These are phyloP conservation scores for Ceratobasidium theobromae DNA, from an alignment of 1,284 basidiomycete species.

Conservation along the genomic window DNA sequence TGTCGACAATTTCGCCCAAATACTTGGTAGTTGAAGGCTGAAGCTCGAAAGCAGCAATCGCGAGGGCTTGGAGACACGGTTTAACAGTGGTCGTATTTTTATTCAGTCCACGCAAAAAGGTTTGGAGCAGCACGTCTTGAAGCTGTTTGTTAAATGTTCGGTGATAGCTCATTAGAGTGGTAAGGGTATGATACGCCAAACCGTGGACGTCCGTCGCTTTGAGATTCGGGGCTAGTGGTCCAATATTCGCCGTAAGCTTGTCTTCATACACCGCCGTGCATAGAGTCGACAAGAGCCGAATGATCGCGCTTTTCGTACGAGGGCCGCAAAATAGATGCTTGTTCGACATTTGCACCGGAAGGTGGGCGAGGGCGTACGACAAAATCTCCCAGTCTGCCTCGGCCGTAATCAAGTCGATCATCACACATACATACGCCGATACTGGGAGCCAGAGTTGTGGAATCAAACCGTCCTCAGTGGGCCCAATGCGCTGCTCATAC, in stretches of 20 bases:
- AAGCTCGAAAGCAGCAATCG: slow-evolving; percentile 88
- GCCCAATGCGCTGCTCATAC: slow-evolving; percentile 49
- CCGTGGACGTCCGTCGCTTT: slow-evolving; percentile 85
- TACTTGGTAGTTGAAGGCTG: slow-evolving; percentile 80
- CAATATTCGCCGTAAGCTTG: slow-evolving; percentile 60
- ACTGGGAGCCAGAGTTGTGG: slow-evolving; percentile 67
- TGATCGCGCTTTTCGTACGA: slow-evolving; percentile 65
- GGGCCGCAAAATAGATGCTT: slow-evolving; percentile 97
- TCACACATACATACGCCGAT: slow-evolving; percentile 70
- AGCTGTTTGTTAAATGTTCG: slow-evolving; percentile 72
- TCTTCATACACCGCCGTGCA: slow-evolving; percentile 68
- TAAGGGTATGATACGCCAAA: slow-evolving; percentile 83
- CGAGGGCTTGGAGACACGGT: slow-evolving; percentile 88
- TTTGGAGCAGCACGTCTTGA: slow-evolving; percentile 72
- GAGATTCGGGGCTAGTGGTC: slow-evolving; percentile 62
- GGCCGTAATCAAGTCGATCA: slow-evolving; percentile 69
- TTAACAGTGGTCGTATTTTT: slow-evolving; percentile 76
- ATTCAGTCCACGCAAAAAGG: slow-evolving; percentile 81
- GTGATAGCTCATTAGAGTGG: slow-evolving; percentile 87
- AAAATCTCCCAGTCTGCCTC: slow-evolving; percentile 93
- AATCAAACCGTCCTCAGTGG: slow-evolving; percentile 43
- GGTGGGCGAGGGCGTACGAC: slow-evolving; percentile 87
- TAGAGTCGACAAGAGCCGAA: slow-evolving; percentile 66
- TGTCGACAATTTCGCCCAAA: slow-evolving; percentile 80
- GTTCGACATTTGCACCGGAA: slow-evolving; percentile 91